Conservation (phyloP, 2,329 filamentous ascomycete genomes). For the Aspergillus sp. region DNA sequence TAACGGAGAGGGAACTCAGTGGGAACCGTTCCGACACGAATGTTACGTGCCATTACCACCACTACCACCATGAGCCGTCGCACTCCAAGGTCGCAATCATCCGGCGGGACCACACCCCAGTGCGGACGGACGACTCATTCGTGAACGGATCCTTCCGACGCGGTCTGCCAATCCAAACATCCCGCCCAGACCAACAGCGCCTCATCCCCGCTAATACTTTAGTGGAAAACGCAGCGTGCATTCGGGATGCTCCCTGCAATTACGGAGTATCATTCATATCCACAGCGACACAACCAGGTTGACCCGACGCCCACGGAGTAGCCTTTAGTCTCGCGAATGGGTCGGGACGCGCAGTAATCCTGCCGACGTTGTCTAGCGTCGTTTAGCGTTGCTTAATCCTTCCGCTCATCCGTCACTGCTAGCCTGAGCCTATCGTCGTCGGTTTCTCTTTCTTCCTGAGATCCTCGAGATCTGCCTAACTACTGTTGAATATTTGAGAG, state of each 20-base stretch:
- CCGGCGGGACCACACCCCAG: neutral
- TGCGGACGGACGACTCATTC: neutral
- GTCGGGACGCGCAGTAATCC: constrained; percentile 1
- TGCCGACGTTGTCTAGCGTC: constrained; percentile 3
- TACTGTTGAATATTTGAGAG: too few relatives aligned
- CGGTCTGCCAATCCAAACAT: neutral
- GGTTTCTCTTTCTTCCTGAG: neutral
- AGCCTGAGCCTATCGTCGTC: neutral
- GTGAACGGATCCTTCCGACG: neutral
- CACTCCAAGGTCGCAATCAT: constrained; percentile 3
- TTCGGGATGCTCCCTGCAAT: neutral
- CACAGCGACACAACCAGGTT: too few relatives aligned
- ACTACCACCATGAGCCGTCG: neutral
- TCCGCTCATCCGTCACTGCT: neutral
- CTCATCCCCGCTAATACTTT: neutral
- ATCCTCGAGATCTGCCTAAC: too few relatives aligned
- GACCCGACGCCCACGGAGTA: too few relatives aligned
- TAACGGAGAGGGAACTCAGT: neutral
- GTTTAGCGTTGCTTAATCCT: neutral
- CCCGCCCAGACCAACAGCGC: too few relatives aligned
- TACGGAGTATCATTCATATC: too few relatives aligned
- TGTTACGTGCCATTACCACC: neutral
- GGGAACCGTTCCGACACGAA: neutral
- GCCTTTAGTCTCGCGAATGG: neutral
- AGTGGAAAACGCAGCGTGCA: neutral